These are phyloP conservation scores for Suillus subaureus DNA, from an alignment of 768 basidiomycete species.

Conservation along the genomic window DNA sequence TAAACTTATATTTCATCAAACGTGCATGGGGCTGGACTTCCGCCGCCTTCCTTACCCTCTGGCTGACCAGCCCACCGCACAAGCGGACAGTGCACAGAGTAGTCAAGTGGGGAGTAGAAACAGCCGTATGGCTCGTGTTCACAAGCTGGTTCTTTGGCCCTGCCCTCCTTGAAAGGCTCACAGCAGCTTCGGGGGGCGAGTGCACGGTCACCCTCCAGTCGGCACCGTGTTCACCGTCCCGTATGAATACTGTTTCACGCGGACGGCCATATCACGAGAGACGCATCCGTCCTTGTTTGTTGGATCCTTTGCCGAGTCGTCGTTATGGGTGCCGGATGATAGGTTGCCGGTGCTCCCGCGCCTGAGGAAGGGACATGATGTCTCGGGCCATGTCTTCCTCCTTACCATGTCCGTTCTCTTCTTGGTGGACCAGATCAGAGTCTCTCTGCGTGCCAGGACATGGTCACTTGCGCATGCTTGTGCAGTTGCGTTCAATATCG, in stretches of 20 bases:
- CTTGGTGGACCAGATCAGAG: conserved; percentile 72
- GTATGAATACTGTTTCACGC: conserved; percentile 54
- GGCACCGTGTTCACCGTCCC: conserved; percentile 59
- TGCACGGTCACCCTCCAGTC: conserved; percentile 69
- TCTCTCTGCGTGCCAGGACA: conserved; percentile 44
- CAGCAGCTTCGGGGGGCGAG: conserved; percentile 68
- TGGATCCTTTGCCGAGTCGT: conserved; percentile 27
- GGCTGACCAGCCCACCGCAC: conserved; percentile 55
- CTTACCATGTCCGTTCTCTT: conserved; percentile 80
- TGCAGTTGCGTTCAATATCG: conserved; percentile 49
- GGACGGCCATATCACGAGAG: conserved; percentile 50
- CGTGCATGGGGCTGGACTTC: conserved; percentile 91
- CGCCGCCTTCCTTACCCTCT: conserved; percentile 58
- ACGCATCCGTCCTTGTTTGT: conserved; percentile 70
- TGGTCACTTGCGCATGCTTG: conserved; percentile 49
- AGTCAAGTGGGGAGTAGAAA: conserved; percentile 58
- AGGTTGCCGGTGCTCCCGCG: conserved; percentile 58
- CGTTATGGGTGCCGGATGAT: conserved; percentile 29
- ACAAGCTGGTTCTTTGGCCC: conserved; percentile 91
- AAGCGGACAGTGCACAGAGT: conserved; percentile 46
- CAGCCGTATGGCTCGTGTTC: conserved; percentile 71
- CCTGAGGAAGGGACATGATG: conserved; percentile 82
- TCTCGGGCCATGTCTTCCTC: conserved; percentile 93
- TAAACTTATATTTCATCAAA: conserved; percentile 91
- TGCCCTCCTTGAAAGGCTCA: conserved; percentile 67